These are phyloP conservation scores for Myriangium duriaei DNA, from an alignment of 2,329 filamentous ascomycete species.

Conservation along the genomic window DNA sequence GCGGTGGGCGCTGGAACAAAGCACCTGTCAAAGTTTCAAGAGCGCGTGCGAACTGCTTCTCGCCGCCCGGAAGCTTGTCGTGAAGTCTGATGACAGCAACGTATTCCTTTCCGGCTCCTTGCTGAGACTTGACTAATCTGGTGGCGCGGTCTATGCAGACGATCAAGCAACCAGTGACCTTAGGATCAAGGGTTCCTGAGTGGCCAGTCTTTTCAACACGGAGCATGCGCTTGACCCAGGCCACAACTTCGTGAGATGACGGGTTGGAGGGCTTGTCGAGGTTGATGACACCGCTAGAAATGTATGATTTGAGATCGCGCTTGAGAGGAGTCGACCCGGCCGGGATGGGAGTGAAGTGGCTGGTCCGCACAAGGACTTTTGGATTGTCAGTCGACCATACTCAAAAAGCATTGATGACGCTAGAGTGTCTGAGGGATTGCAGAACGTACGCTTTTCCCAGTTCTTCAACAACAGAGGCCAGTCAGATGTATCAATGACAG, in stretches of 20 bases:
- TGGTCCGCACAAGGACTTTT: conserved; percentile 81
- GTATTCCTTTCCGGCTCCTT: conserved; percentile 98
- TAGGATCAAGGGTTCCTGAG: conserved; percentile 94
- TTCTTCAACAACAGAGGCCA: conserved; percentile 95
- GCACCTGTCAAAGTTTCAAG: conserved; percentile 94
- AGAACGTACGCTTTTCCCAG: conserved; percentile 71
- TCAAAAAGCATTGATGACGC: conserved; percentile 93
- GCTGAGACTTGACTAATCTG: conserved; percentile 95
- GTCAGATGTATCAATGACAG: conserved; percentile 69
- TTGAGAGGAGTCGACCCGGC: conserved; percentile 82
- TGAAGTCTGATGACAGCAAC: conserved; percentile 91
- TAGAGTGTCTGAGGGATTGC: conserved; percentile 77
- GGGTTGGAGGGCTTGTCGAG: conserved; percentile 96
- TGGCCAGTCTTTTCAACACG: conserved; percentile 94
- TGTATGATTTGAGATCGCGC: conserved; percentile 92
- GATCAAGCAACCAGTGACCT: conserved; percentile 91
- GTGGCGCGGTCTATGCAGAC: conserved; percentile 95
- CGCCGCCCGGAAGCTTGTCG: conserved; percentile 85
- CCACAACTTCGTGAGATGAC: conserved; percentile 95
- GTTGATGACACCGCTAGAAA: conserved; percentile 97
- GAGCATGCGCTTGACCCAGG: conserved; percentile 97
- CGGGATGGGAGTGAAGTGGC: conserved; percentile 93
- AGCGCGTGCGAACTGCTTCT: conserved; percentile 83
- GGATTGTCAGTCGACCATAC: conserved; percentile 80
- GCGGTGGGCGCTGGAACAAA: conserved; percentile 88